A percentile compares a stretch with the other conserved stretches of the same genome.
These are phyloP conservation scores for Aspergillus versicolor DNA, from an alignment of 2,329 filamentous ascomycete genomes.

Conservation along the genomic window DNA sequence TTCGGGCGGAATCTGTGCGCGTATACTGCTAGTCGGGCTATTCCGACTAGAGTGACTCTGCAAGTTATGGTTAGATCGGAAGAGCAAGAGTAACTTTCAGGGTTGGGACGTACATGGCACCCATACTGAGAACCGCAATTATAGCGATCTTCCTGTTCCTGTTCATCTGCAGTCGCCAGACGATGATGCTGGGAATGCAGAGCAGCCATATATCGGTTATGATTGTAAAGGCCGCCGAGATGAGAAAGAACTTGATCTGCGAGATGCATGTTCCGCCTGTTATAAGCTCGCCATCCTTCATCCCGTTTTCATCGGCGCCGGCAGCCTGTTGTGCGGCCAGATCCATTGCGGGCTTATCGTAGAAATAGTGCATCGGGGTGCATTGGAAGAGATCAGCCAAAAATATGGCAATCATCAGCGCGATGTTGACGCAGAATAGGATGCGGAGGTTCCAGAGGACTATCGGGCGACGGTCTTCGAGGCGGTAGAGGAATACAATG, in stretches of 20 bases:
- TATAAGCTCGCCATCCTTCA: not conserved
- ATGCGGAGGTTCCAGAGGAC: conserved; percentile 23
- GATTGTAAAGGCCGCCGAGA: conserved; percentile 26
- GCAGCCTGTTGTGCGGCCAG: not conserved
- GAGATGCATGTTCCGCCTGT: conserved; percentile 25
- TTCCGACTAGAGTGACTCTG: not conserved
- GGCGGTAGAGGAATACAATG: conserved; percentile 28
- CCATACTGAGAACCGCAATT: conserved; percentile 28
- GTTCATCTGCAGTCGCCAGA: conserved; percentile 29
- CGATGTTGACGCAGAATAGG: conserved; percentile 18
- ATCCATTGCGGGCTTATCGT: conserved; percentile 19
- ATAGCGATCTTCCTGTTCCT: conserved; percentile 29
- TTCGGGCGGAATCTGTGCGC: not conserved
- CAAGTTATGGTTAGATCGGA: too few relatives aligned
- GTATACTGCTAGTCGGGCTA: not conserved
- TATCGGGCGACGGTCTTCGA: conserved; percentile 23
- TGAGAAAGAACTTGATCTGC: conserved; percentile 27
- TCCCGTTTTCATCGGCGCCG: not conserved
- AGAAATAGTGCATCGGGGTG: conserved; percentile 24
- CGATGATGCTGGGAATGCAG: conserved; percentile 30
- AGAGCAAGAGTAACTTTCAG: too few relatives aligned
- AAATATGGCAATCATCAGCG: conserved; percentile 23
- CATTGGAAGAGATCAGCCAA: conserved; percentile 34
- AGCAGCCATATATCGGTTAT: conserved; percentile 32
- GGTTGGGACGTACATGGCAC: conserved; percentile 22